Evolutionary conservation across 202 grass and related monocot species (phyloP).

Genomic region (Zoysia matrella): DNA sequence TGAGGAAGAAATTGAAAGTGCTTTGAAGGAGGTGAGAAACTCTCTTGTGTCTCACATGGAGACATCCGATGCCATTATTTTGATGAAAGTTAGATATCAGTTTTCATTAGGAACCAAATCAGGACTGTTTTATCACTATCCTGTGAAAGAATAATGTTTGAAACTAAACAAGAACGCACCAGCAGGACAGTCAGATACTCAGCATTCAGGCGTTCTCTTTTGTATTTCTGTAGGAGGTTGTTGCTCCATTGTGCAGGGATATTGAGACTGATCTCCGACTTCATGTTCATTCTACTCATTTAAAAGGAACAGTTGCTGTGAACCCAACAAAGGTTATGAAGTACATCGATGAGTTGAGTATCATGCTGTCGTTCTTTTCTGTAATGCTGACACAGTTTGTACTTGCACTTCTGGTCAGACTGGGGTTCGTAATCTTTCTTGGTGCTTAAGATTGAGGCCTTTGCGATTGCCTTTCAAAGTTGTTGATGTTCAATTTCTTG

Average conservation of each 20-base stretch:
- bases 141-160: conserved; percentile 5
- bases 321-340: conserved; percentile 81
- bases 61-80: neutral
- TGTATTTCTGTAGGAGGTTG: conserved; percentile 59
- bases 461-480: conserved; percentile 69
- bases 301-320: conserved; percentile 71
- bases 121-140: neutral
- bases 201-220: neutral
- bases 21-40: conserved; percentile 61
- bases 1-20: conserved; percentile 73
- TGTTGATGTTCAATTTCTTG: conserved; percentile 68
- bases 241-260: conserved; percentile 76
- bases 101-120: conserved; percentile 16
- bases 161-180: neutral
- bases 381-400: conserved; percentile 33
- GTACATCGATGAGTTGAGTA: conserved; percentile 14
- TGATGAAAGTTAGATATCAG: conserved; percentile 2
- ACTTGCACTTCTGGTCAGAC: conserved; percentile 47
- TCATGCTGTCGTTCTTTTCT: conserved; percentile 14
- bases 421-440: conserved; percentile 76
- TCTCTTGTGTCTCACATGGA: neutral
- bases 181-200: neutral
- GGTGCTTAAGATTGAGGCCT: conserved; percentile 68
- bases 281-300: conserved; percentile 85
- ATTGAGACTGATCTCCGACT: conserved; percentile 81